Evolutionary conservation across 2,329 filamentous ascomycete genomes (phyloP), one percentile per base, ranked within the genome.

Genomic region (Talaromyces piceae): DNA sequence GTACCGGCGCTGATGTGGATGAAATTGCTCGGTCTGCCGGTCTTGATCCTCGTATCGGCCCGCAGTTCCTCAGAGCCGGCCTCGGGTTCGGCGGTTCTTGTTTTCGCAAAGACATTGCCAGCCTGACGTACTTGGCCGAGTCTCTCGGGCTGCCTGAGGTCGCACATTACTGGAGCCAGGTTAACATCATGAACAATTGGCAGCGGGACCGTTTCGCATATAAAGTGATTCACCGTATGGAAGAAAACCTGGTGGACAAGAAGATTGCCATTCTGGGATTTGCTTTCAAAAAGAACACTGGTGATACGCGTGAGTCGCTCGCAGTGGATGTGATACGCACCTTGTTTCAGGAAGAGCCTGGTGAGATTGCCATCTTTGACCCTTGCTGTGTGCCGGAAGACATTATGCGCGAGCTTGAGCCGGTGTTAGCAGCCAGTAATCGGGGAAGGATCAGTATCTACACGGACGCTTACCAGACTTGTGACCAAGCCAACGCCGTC

Each of bases 31-130:
- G 74, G 30, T 80, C 83, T 5, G 77, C 87, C 26, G 87, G 87
- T 46, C 73, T 82, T 31, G 87, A 91, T 60, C 76, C 77, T 6
- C 78, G 87, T 46, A 87, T 91, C 52, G 87, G 87, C 5, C 74
- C 78, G 55, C 81, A 83, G 64, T 87, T 89, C 68, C 74, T 91
- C 37, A 84, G 86, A 67, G 83, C 87, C 6, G 83, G 83, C 33
- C 79, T 89, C 28, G 87, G 87, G 13, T 91, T 91, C 61, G 87
- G 87, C 50, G 87, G 87, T 18, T 86, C 82, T 54, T 91, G 87
- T 68, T 90, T 91, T 75, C 82, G 85, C 67, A 91, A 91, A 69
- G 87, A 91, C 62, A 80, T 90, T 39, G 74, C 87, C 45, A 86
- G 80, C 66, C 72, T 91, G 31, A 79, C 84, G 16, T 89, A 91